phyloP scores from a whole-genome alignment of 106 monocot species.

The Narthecium ossifragum region DNA sequence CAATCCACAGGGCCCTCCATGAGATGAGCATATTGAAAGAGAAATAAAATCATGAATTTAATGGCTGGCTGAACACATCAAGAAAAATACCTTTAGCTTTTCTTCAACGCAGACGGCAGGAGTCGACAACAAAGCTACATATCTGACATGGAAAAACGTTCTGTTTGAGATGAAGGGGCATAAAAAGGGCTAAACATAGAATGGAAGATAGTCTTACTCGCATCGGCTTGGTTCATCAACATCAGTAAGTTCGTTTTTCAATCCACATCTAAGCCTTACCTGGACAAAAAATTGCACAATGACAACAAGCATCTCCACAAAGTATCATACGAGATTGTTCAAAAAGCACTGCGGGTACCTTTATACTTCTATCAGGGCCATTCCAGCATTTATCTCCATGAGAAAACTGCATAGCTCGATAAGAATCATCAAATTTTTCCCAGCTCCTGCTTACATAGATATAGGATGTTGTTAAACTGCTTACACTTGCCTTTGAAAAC shows the following conservation, averaged over 20 bases:
- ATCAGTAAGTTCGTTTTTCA: conserved; percentile 80
- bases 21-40: background rate
- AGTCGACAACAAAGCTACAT: background rate
- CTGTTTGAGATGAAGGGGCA: background rate
- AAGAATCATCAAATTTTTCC: conserved; percentile 97
- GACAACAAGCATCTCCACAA: background rate
- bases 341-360: conserved; percentile 28
- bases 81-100: background rate
- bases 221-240: conserved; percentile 98
- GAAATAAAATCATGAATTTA: background rate
- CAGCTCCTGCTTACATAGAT: conserved; percentile 47
- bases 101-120: background rate
- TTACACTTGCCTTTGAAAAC: too few species aligned
- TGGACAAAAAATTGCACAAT: conserved; percentile 23
- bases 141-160: background rate
- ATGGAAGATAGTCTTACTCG: conserved; percentile 55
- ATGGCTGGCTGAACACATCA: background rate
- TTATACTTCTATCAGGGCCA: conserved; percentile 93
- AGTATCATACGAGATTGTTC: background rate
- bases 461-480: too few species aligned
- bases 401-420: conserved; percentile 70
- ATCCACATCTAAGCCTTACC: conserved; percentile 94
- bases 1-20: too few species aligned
- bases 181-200: background rate
- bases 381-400: conserved; percentile 96